Conservation (phyloP, 768 basidiomycete species). For the Epithele typhae region DNA sequence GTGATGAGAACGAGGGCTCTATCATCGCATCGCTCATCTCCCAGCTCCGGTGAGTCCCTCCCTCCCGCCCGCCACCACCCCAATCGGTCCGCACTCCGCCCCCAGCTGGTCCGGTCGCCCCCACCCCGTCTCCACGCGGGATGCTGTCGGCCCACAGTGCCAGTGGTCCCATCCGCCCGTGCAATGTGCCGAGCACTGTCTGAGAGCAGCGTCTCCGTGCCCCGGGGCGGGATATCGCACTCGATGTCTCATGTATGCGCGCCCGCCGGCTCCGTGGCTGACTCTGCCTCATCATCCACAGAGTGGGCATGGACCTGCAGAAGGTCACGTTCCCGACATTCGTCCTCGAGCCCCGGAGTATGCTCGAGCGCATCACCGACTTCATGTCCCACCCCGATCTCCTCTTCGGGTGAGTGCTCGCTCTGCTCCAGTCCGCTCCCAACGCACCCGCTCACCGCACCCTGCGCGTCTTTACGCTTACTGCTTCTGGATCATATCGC, state of each 20-base stretch:
- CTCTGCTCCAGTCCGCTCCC: slow-evolving; percentile 5
- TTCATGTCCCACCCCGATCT: slow-evolving; percentile 99
- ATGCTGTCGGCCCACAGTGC: too few species aligned
- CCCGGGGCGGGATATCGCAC: background rate
- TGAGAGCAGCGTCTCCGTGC: too few species aligned
- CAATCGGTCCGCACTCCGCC: too few species aligned
- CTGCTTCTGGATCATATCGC: too few species aligned
- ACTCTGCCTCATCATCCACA: slow-evolving; percentile 32
- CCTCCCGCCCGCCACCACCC: background rate
- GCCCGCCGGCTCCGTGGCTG: slow-evolving; percentile 1
- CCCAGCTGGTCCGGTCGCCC: too few species aligned
- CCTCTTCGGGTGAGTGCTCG: slow-evolving; percentile 75
- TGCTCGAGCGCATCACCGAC: slow-evolving; percentile 98
- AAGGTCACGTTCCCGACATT: slow-evolving; percentile 94
- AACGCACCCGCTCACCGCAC: background rate
- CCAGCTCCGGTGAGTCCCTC: slow-evolving; percentile 67
- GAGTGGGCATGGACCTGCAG: slow-evolving; percentile 95
- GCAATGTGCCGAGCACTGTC: too few species aligned
- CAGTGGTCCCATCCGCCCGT: too few species aligned
- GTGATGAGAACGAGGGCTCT: slow-evolving; percentile 92
- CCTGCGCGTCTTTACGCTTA: too few species aligned
- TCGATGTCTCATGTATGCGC: too few species aligned
- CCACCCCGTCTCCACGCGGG: too few species aligned
- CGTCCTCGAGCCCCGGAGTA: slow-evolving; percentile 93
- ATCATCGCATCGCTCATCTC: slow-evolving; percentile 84